Conservation (phyloP, 805 yeast species). For the Helenozyma baotianmanensis region DNA sequence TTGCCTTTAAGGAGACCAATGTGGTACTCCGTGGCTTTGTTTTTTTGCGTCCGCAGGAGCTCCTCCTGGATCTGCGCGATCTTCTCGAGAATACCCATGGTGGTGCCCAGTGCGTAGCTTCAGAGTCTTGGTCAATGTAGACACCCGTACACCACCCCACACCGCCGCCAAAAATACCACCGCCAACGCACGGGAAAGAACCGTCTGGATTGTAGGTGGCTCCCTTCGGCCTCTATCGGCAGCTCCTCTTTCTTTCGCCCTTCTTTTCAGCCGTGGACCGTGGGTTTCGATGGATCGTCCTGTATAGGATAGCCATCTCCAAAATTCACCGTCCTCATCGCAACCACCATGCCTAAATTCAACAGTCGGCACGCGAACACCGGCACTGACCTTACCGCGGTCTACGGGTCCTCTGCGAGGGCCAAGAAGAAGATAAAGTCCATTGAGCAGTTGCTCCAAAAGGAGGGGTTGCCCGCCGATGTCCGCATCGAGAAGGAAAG, state of each 20-base stretch:
- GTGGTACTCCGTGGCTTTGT: constrained; percentile 97
- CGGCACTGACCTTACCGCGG: constrained; percentile 14
- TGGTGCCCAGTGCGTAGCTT: not conserved
- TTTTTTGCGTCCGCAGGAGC: constrained; percentile 91
- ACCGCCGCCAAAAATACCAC: too few species aligned
- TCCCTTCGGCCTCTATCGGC: too few species aligned
- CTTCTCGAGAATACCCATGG: constrained; percentile 48
- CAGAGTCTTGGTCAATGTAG: not conserved
- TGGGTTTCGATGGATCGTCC: too few species aligned
- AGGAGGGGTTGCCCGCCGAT: constrained; percentile 58
- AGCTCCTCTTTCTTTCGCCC: too few species aligned
- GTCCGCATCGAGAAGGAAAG: constrained; percentile 69
- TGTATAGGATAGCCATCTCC: too few species aligned
- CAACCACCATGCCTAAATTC: constrained; percentile 12
- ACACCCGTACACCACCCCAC: constrained; percentile 12
- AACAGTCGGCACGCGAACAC: constrained; percentile 7
- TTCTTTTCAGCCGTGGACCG: too few species aligned
- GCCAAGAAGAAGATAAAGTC: constrained; percentile 86
- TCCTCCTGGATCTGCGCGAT: constrained; percentile 89
- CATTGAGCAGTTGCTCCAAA: constrained; percentile 63
- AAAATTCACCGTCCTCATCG: too few species aligned
- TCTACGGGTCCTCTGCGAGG: constrained; percentile 15
- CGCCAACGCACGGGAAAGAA: too few species aligned
- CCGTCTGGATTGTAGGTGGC: too few species aligned
- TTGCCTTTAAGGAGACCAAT: constrained; percentile 92